A percentile compares a stretch with the other conserved stretches of the same genome.
phyloP scores from a whole-genome alignment of 2,329 filamentous ascomycete genomes.

The Thelonectria blattea region DNA sequence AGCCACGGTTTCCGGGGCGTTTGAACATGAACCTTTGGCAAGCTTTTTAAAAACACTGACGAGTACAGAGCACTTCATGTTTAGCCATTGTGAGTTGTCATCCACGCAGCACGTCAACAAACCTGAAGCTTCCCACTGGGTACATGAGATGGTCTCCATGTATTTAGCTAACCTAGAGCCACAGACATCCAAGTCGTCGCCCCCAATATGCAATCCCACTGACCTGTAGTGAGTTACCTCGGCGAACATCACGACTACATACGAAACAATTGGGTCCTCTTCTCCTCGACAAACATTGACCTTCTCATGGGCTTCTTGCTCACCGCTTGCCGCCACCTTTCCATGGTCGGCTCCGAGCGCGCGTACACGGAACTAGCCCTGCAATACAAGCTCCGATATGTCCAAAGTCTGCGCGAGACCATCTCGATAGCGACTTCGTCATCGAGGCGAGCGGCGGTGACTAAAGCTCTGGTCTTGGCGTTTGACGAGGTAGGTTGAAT shows the following conservation, averaged over 20 bases:
- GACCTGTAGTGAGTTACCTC: conserved; percentile 15
- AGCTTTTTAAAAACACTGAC: conserved; percentile 19
- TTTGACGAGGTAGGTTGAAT: conserved; percentile 19
- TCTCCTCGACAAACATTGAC: conserved; percentile 17
- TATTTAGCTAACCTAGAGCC: not conserved
- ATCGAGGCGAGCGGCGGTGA: conserved; percentile 9
- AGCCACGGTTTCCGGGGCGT: not conserved
- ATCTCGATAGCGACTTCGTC: not conserved
- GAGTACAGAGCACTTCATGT: conserved; percentile 18
- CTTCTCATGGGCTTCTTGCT: conserved; percentile 23
- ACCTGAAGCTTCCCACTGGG: not conserved
- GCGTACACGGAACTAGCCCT: conserved; percentile 16
- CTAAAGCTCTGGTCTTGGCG: conserved; percentile 15
- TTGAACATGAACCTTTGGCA: conserved; percentile 24
- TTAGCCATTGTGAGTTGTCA: conserved; percentile 19
- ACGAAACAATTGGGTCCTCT: conserved; percentile 18
- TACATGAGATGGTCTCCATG: not conserved
- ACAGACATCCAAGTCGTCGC: conserved; percentile 17
- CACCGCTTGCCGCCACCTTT: conserved; percentile 18
- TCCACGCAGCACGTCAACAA: not conserved
- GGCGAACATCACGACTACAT: conserved; percentile 3
- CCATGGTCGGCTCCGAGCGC: not conserved
- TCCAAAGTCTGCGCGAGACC: conserved; percentile 10
- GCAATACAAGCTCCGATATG: conserved; percentile 19
- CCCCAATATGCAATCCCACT: conserved; percentile 16